These are phyloP conservation scores for Phaeotremella fagi DNA, from an alignment of 768 basidiomycete species.

Conservation along the genomic window DNA sequence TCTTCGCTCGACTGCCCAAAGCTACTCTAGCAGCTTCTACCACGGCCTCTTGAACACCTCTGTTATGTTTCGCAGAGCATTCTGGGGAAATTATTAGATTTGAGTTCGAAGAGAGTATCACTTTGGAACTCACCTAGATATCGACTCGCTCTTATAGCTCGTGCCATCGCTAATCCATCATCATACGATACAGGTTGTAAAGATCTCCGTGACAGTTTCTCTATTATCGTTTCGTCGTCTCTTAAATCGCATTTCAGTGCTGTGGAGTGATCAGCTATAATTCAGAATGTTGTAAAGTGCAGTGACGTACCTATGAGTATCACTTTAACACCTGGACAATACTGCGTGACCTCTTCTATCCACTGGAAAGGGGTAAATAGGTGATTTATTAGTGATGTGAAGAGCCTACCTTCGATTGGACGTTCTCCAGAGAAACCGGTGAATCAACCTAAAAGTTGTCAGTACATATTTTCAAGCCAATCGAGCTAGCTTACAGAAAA, in stretches of 20 bases:
- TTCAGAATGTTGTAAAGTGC: constrained; percentile 8
- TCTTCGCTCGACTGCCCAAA: constrained; percentile 28
- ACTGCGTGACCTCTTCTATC: constrained; percentile 81
- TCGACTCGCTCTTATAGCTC: constrained; percentile 56
- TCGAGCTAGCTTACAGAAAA: no score
- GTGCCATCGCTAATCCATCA: constrained; percentile 65
- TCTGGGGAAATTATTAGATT: constrained; percentile 53
- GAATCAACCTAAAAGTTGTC: constrained; percentile 67
- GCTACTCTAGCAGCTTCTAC: constrained; percentile 58
- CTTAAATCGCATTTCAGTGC: constrained; percentile 94
- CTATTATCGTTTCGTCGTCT: constrained; percentile 69
- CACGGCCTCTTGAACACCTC: constrained; percentile 90
- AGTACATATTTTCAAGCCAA: no score
- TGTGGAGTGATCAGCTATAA: constrained; percentile 42
- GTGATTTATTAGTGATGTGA: background rate
- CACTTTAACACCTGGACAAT: constrained; percentile 93
- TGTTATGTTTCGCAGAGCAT: constrained; percentile 94
- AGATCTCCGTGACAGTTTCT: constrained; percentile 66
- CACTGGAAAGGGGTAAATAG: constrained; percentile 57
- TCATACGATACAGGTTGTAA: constrained; percentile 81
- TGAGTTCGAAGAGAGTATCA: background rate
- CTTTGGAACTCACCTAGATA: constrained; percentile 69
- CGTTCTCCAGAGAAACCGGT: constrained; percentile 89
- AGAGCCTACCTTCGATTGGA: constrained; percentile 84
- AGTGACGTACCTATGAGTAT: constrained; percentile 74